phyloP scores from a whole-genome alignment of 495 filamentous ascomycete genomes.

The Penicillium desertorum region DNA sequence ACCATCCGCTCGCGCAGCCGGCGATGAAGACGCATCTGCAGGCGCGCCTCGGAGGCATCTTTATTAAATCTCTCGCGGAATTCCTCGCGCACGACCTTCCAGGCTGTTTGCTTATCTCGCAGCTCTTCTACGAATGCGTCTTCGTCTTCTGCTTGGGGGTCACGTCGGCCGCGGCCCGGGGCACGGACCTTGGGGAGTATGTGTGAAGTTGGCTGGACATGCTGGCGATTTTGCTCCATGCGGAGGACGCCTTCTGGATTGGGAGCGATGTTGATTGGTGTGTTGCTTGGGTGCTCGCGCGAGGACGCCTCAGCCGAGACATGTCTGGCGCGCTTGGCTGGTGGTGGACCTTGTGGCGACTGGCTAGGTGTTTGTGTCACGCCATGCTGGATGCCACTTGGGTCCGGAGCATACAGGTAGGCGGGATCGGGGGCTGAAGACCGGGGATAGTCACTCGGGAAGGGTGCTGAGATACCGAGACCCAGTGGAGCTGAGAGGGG shows the following conservation, averaged over 20 bases:
- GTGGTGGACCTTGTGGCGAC: constrained; percentile 28
- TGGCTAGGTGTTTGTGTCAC: constrained; percentile 23
- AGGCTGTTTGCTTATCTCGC: constrained; percentile 65
- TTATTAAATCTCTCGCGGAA: constrained; percentile 64
- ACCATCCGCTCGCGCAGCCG: constrained; percentile 60
- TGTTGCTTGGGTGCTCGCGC: constrained; percentile 35
- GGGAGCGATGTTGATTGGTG: constrained; percentile 42
- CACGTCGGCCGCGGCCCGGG: constrained; percentile 43
- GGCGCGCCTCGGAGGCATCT: constrained; percentile 63
- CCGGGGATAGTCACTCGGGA: constrained; percentile 36
- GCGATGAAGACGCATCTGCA: constrained; percentile 72
- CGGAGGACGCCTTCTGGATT: constrained; percentile 42
- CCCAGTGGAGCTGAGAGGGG: constrained; percentile 32
- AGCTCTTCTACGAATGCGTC: constrained; percentile 64
- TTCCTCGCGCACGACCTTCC: constrained; percentile 66
- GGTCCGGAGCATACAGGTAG: constrained; percentile 27
- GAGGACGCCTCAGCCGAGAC: constrained; percentile 25
- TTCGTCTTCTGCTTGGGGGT: constrained; percentile 61
- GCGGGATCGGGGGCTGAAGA: constrained; percentile 25
- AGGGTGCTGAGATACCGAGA: constrained; percentile 41
- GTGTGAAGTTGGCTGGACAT: constrained; percentile 26
- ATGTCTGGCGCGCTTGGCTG: constrained; percentile 33
- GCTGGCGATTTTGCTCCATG: constrained; percentile 36
- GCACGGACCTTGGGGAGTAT: constrained; percentile 39
- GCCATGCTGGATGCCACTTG: constrained; percentile 20